Evolutionary conservation across 1,284 basidiomycete species (phyloP).

Genomic region (Somion occarium): DNA sequence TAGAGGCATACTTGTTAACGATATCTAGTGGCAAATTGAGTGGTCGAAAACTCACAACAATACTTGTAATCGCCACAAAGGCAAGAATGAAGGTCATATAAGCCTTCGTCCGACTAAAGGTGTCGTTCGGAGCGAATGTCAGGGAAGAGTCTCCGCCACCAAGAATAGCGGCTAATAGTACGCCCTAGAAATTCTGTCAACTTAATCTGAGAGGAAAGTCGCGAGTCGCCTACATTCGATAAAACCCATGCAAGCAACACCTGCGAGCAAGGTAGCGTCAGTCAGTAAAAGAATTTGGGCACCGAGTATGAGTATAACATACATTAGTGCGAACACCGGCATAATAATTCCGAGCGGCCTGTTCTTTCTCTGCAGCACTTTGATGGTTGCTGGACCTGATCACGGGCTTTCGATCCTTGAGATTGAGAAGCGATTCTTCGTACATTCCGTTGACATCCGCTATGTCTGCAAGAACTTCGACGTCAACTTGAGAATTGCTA

Average conservation of each 20-base stretch:
- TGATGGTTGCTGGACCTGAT: conserved; percentile 26
- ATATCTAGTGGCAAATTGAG: conserved; percentile 2
- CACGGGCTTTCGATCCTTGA: conserved; percentile 65
- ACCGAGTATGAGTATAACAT: conserved; percentile 18
- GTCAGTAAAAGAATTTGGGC: conserved; percentile 1
- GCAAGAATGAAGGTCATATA: conserved; percentile 78
- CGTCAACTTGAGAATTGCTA: conserved; percentile 79
- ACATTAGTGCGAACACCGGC: conserved; percentile 91
- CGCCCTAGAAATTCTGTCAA: conserved; percentile 40
- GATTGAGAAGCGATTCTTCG: conserved; percentile 81
- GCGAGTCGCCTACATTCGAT: conserved; percentile 59
- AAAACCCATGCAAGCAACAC: conserved; percentile 82
- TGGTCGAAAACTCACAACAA: conserved; percentile 38
- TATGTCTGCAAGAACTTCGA: conserved; percentile 82
- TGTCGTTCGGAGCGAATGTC: conserved; percentile 56
- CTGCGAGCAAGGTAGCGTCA: conserved; percentile 24
- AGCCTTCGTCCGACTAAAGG: conserved; percentile 58
- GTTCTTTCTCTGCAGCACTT: conserved; percentile 59
- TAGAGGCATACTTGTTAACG: conserved; percentile 14
- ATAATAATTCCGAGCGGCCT: conserved; percentile 83
- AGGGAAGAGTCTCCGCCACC: conserved; percentile 56
- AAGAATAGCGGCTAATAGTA: conserved; percentile 73
- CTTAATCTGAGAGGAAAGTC: background rate
- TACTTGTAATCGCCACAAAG: conserved; percentile 74
- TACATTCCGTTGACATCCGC: conserved; percentile 89